Evolutionary conservation across 2,329 filamentous ascomycete genomes (phyloP).

Genomic region (Sporothrix dimorphospora): DNA sequence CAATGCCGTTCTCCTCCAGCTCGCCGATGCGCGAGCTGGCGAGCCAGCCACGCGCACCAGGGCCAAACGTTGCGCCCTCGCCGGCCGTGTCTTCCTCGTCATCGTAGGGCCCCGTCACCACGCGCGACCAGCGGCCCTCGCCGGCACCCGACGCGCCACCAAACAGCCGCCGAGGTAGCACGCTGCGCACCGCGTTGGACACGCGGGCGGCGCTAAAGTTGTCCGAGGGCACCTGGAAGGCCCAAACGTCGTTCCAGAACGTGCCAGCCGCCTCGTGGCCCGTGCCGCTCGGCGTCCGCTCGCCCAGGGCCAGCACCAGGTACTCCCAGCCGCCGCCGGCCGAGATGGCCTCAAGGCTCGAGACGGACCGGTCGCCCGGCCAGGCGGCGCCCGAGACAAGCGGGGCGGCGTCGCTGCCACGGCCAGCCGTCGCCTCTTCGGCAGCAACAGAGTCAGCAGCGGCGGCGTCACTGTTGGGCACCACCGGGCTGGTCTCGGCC

Average conservation of each 20-base stretch:
- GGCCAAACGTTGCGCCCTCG: constrained; percentile 48
- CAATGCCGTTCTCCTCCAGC: constrained; percentile 60
- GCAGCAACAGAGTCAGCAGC: not conserved
- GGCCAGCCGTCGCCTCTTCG: constrained; percentile 36
- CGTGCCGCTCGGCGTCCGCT: constrained; percentile 52
- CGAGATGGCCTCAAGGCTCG: constrained; percentile 58
- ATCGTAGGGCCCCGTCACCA: constrained; percentile 54
- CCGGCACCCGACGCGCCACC: constrained; percentile 43
- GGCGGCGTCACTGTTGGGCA: constrained; percentile 31
- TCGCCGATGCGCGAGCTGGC: constrained; percentile 60
- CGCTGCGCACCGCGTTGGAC: constrained; percentile 49
- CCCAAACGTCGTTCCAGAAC: constrained; percentile 65
- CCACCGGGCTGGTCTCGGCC: constrained; percentile 21
- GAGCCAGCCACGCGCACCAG: constrained; percentile 60
- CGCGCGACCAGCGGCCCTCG: constrained; percentile 62
- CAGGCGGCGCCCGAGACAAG: constrained; percentile 39
- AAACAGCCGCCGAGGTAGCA: constrained; percentile 30
- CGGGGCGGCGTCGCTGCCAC: constrained; percentile 39
- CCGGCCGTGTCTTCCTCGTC: constrained; percentile 50
- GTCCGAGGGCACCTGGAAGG: constrained; percentile 62
- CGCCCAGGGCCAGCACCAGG: constrained; percentile 64
- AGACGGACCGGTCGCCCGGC: constrained; percentile 58
- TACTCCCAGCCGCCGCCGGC: constrained; percentile 65
- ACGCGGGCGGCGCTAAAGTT: constrained; percentile 60
- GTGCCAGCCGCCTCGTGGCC: constrained; percentile 56